Conservation (phyloP, 2,329 filamentous ascomycete genomes). For the Aquanectria penicillioides region DNA sequence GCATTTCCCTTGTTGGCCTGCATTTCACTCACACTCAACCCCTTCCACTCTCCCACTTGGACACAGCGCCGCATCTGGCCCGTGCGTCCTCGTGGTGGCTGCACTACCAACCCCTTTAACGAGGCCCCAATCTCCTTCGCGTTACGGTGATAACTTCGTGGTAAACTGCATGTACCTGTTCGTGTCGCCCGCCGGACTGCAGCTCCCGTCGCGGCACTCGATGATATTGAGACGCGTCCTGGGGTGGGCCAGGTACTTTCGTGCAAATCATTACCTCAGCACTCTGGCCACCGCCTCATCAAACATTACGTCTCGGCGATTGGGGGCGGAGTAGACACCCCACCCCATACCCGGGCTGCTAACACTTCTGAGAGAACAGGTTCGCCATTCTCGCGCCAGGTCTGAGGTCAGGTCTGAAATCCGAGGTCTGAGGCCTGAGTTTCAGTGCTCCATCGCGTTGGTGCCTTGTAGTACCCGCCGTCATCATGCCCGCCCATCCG, state of each 20-base stretch:
- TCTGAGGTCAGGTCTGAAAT: background rate
- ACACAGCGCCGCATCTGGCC: background rate
- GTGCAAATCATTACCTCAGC: conserved; percentile 37
- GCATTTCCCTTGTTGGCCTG: background rate
- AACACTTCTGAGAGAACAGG: conserved; percentile 25
- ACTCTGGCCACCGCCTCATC: conserved; percentile 13
- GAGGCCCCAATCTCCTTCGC: conserved; percentile 38
- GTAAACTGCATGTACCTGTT: conserved; percentile 32
- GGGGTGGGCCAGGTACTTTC: conserved; percentile 4
- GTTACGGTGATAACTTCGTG: conserved; percentile 27
- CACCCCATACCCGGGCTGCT: conserved; percentile 24
- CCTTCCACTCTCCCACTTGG: conserved; percentile 18
- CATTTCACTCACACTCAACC: background rate
- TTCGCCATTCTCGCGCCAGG: background rate
- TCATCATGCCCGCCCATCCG: background rate
- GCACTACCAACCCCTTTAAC: conserved; percentile 41
- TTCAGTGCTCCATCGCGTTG: too few relatives aligned
- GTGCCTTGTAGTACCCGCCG: too few relatives aligned
- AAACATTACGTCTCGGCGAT: conserved; percentile 16
- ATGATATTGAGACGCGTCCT: conserved; percentile 3
- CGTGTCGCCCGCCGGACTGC: conserved; percentile 30
- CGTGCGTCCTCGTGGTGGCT: conserved; percentile 26
- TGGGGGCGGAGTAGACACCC: conserved; percentile 11
- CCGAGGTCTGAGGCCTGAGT: too few relatives aligned
- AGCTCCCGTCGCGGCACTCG: conserved; percentile 13